A percentile compares a stretch with the other conserved stretches of the same genome.
These are phyloP conservation scores for Plasmodium vinckei DNA, from an alignment of 169 alveolate genomes.

Conservation along the genomic window DNA sequence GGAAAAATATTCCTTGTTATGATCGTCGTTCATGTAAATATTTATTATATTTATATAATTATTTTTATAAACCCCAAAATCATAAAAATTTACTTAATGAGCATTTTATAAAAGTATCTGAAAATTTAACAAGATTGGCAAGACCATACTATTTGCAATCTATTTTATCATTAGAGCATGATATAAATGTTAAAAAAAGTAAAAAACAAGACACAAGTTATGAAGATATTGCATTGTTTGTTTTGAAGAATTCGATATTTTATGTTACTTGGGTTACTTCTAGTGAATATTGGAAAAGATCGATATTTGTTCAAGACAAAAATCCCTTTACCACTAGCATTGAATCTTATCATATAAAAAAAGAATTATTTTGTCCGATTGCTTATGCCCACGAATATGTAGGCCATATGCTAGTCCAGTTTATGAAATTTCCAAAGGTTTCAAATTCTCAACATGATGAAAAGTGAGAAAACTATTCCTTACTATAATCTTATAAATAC, in stretches of 20 bases:
- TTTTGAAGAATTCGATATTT: slow-evolving; percentile 69
- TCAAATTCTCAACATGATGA: background rate
- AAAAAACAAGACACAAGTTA: slow-evolving; percentile 40
- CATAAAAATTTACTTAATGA: slow-evolving; percentile 72
- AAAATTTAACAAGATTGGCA: slow-evolving; percentile 74
- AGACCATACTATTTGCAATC: slow-evolving; percentile 71
- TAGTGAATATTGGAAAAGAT: slow-evolving; percentile 75
- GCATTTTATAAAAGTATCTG: slow-evolving; percentile 81
- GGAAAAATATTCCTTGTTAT: slow-evolving; percentile 70
- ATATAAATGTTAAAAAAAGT: slow-evolving; percentile 60
- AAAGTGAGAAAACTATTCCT: background rate
- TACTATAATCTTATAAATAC: background rate
- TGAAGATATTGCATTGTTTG: slow-evolving; percentile 54
- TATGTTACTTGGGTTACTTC: slow-evolving; percentile 75
- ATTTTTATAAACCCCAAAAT: slow-evolving; percentile 78
- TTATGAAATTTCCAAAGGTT: slow-evolving; percentile 65
- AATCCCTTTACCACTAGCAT: background rate
- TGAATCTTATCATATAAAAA: slow-evolving; percentile 1
- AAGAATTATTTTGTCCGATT: slow-evolving; percentile 64
- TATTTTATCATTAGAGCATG: slow-evolving; percentile 65
- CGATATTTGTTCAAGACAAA: slow-evolving; percentile 39
- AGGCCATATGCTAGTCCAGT: slow-evolving; percentile 59
- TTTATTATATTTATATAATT: slow-evolving; percentile 60
- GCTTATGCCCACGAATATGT: slow-evolving; percentile 75
- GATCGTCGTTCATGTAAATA: slow-evolving; percentile 52